Conservation (phyloP, 208 protist genomes). For the Leishmania lainsoni region DNA sequence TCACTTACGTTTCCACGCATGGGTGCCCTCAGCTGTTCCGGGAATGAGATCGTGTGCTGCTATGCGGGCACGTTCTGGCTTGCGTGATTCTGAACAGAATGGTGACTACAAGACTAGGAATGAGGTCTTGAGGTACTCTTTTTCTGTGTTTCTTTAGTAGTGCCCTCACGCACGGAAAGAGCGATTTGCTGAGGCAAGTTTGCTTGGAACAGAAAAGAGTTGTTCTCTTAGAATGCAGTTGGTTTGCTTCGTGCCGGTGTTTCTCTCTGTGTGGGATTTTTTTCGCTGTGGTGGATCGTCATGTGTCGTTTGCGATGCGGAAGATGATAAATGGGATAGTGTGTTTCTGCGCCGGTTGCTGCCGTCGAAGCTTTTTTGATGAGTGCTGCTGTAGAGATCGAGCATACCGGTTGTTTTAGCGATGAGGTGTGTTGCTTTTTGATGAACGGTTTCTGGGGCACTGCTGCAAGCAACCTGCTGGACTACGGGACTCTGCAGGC, state of each 20-base stretch:
- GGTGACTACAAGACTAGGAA: neutral
- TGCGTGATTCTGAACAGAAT: neutral
- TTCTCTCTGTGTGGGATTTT: neutral
- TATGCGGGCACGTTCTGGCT: neutral
- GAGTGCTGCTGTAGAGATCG: neutral
- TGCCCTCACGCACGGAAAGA: neutral
- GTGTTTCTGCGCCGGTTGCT: neutral
- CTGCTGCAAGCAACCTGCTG: neutral
- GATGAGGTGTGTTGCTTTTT: neutral
- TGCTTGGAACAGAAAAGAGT: neutral
- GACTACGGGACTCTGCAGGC: neutral
- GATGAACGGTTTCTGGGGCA: no score
- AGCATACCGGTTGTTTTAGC: neutral
- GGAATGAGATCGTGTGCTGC: neutral
- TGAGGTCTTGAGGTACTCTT: neutral
- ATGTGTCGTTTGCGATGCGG: neutral
- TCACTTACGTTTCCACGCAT: neutral
- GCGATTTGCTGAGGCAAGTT: no score
- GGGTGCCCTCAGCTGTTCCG: neutral
- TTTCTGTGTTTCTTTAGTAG: conserved; percentile 12
- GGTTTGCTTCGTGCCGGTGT: neutral
- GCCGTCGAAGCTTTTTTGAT: neutral
- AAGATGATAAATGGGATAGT: neutral
- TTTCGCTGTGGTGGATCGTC: no score
- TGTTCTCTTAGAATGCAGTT: neutral